Evolutionary conservation across 2,329 filamentous ascomycete species (phyloP).

Genomic region (Cladosporium sp.): DNA sequence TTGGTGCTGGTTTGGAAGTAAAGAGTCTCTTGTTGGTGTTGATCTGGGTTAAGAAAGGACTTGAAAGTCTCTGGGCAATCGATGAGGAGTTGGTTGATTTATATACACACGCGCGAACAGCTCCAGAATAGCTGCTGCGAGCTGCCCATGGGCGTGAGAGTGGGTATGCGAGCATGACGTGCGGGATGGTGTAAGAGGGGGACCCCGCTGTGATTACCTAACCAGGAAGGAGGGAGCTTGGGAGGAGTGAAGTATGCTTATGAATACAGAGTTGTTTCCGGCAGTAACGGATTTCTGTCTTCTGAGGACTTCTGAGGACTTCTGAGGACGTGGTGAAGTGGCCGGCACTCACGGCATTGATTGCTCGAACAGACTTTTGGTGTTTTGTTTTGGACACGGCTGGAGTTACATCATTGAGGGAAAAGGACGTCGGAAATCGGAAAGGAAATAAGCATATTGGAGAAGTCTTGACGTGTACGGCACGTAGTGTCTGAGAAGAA

Average conservation of each 20-base stretch:
- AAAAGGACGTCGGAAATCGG: too few relatives aligned
- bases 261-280: neutral
- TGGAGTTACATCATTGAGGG: too few relatives aligned
- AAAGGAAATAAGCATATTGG: too few relatives aligned
- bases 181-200: neutral
- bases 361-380: too few relatives aligned
- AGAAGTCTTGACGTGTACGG: too few relatives aligned
- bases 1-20: too few relatives aligned
- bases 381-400: too few relatives aligned
- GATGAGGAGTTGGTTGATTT: neutral
- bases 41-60: neutral
- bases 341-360: too few relatives aligned
- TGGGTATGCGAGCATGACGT: conserved; percentile 9
- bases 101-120: neutral
- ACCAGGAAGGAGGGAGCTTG: conserved; percentile 1
- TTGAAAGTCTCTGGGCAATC: neutral
- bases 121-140: neutral
- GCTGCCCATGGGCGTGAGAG: neutral
- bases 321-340: neutral
- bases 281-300: too few relatives aligned
- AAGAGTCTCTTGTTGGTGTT: too few relatives aligned
- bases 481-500: too few relatives aligned
- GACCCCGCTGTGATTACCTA: conserved; percentile 10
- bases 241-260: neutral
- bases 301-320: too few relatives aligned